Evolutionary conservation across 805 yeast species (phyloP).

Genomic region (Barnettozyma pratensis): DNA sequence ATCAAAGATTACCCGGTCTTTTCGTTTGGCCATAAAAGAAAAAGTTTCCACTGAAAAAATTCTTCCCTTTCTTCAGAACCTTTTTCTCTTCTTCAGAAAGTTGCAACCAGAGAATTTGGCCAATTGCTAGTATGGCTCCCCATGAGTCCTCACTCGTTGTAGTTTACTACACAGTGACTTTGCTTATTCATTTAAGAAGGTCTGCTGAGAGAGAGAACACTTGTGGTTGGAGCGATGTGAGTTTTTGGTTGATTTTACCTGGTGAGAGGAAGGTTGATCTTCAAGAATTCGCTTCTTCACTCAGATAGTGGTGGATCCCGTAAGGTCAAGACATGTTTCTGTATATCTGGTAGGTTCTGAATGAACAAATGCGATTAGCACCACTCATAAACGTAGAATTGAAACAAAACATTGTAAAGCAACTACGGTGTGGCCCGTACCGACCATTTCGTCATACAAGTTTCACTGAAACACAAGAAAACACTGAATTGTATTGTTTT

Average conservation of each 20-base stretch:
- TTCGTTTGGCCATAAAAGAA: background rate
- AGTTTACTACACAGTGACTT: conserved; percentile 1
- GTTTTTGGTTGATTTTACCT: conserved; percentile 2
- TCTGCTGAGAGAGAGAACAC: conserved; percentile 2
- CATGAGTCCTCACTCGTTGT: background rate
- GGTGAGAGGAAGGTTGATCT: conserved; percentile 10
- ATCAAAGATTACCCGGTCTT: background rate
- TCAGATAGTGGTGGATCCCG: conserved; percentile 13
- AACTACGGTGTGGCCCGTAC: background rate
- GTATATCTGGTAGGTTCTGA: too few relatives aligned
- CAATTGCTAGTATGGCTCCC: background rate
- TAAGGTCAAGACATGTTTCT: conserved; percentile 9
- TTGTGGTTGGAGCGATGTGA: background rate
- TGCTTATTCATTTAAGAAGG: conserved; percentile 16
- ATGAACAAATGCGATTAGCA: background rate
- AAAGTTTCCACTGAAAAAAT: background rate
- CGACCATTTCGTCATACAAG: background rate
- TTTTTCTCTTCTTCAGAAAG: conserved; percentile 6
- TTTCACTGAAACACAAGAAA: background rate
- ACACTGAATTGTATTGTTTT: too few relatives aligned
- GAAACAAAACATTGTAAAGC: too few relatives aligned
- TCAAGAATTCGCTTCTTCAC: conserved; percentile 9
- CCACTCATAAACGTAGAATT: background rate
- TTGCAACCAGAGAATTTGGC: conserved; percentile 11
- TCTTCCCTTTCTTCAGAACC: background rate